A percentile compares a stretch with the other conserved stretches of the same genome.
phyloP scores from a whole-genome alignment of 495 filamentous ascomycete species.

The Amorphotheca resinae region DNA sequence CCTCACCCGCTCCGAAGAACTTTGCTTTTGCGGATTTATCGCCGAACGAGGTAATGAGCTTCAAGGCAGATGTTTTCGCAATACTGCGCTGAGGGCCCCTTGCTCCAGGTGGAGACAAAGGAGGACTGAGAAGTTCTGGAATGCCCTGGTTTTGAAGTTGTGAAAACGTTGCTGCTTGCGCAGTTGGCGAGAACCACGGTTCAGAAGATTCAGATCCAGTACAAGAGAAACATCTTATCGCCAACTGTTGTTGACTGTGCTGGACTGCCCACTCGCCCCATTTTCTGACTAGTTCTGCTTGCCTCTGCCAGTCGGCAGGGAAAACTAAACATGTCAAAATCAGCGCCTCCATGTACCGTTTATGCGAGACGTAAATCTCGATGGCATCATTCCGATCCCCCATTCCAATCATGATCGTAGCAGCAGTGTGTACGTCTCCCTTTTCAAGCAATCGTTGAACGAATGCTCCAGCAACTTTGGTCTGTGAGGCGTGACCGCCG shows the following conservation, averaged over 20 bases:
- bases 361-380: conserved; percentile 90
- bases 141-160: conserved; percentile 34
- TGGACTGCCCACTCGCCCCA: conserved; percentile 91
- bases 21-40: conserved; percentile 45
- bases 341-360: conserved; percentile 81
- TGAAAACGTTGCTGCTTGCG: conserved; percentile 51
- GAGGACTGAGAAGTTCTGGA: conserved; percentile 43
- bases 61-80: conserved; percentile 73
- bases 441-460: conserved; percentile 82
- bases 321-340: conserved; percentile 65
- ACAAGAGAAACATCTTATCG: conserved; percentile 84
- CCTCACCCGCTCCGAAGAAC: conserved; percentile 52
- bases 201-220: conserved; percentile 61
- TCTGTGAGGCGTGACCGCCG: conserved; percentile 63
- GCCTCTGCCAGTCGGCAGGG: conserved; percentile 76
- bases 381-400: conserved; percentile 91
- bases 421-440: conserved; percentile 83
- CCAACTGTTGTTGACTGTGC: conserved; percentile 75
- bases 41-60: conserved; percentile 84
- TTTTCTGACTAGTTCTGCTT: conserved; percentile 74
- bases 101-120: conserved; percentile 39
- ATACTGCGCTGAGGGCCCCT: conserved; percentile 43
- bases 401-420: conserved; percentile 80
- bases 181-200: conserved; percentile 74
- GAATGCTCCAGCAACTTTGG: conserved; percentile 84